A percentile compares a stretch with the other conserved stretches of the same genome.
Evolutionary conservation across 257 asterid genomes (phyloP).

Genomic region (Craterostigma plantagineum): DNA sequence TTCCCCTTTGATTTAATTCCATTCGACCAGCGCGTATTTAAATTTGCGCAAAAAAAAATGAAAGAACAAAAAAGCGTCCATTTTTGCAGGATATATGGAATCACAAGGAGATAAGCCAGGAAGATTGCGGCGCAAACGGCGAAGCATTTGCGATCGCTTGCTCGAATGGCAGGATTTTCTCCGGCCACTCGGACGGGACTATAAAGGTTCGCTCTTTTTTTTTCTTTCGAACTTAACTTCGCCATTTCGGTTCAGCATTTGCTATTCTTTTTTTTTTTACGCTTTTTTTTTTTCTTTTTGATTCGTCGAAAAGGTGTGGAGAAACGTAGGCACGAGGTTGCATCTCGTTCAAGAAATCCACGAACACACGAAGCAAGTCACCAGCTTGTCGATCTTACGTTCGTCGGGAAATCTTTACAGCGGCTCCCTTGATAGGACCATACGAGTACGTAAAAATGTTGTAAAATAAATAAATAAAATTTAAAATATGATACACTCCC

Average conservation of each 20-base stretch:
- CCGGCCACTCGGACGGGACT: constrained; percentile 79
- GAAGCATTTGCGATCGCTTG: constrained; percentile 43
- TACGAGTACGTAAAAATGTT: constrained; percentile 31
- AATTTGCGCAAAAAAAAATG: too few species aligned
- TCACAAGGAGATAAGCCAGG: constrained; percentile 37
- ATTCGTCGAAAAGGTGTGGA: constrained; percentile 44
- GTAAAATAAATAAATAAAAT: too few species aligned
- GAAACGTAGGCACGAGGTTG: constrained; percentile 17
- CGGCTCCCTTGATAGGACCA: constrained; percentile 70
- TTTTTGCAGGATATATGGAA: constrained; percentile 55
- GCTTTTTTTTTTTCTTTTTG: background rate
- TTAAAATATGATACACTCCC: too few species aligned
- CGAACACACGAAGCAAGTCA: constrained; percentile 63
- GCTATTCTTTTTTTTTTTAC: constrained; percentile 8
- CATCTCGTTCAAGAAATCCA: constrained; percentile 39
- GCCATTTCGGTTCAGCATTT: background rate
- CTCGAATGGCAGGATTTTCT: constrained; percentile 38
- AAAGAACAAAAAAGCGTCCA: too few species aligned
- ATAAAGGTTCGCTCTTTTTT: constrained; percentile 37
- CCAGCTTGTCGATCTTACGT: constrained; percentile 38
- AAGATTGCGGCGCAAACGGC: constrained; percentile 54
- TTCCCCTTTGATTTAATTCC: too few species aligned
- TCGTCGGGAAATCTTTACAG: constrained; percentile 52
- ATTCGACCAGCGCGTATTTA: background rate
- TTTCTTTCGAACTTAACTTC: too few species aligned